Conservation (phyloP, 2,329 filamentous ascomycete genomes). For the Scedosporium boydii region DNA sequence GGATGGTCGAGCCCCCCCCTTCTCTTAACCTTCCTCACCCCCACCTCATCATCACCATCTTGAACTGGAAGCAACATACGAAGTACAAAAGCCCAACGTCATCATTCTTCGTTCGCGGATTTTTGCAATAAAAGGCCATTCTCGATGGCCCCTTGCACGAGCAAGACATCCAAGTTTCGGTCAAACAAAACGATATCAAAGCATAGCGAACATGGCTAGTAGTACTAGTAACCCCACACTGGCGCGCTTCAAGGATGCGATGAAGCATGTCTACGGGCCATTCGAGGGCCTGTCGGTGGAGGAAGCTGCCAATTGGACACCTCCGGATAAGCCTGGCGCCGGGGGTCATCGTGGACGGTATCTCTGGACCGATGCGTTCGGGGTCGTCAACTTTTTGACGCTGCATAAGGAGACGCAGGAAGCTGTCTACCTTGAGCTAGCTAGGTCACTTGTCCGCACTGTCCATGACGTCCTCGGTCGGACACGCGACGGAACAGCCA, state of each 20-base stretch:
- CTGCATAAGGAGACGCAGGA: conserved; percentile 30
- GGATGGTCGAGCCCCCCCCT: not conserved
- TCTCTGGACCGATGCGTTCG: conserved; percentile 53
- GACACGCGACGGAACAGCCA: conserved; percentile 35
- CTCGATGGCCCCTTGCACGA: not conserved
- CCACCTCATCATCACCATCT: not conserved
- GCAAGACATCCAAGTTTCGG: not conserved
- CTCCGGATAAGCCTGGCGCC: conserved; percentile 32
- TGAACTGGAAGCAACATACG: not conserved
- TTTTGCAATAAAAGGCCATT: not conserved
- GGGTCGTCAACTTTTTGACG: conserved; percentile 49
- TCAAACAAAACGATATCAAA: not conserved
- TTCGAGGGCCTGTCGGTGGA: conserved; percentile 15
- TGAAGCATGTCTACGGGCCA: conserved; percentile 27
- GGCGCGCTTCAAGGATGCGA: conserved; percentile 24
- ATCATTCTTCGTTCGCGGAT: not conserved
- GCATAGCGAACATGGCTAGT: conserved; percentile 1
- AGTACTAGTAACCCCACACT: not conserved
- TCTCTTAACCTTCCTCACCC: not conserved
- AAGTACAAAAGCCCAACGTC: not conserved
- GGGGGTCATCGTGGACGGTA: conserved; percentile 49
- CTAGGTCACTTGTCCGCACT: conserved; percentile 34
- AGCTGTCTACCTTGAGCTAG: conserved; percentile 36
- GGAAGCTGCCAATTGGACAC: conserved; percentile 29
- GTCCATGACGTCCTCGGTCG: conserved; percentile 44